These are phyloP conservation scores for Barnettozyma pratensis DNA, from an alignment of 805 yeast species.

Conservation along the genomic window DNA sequence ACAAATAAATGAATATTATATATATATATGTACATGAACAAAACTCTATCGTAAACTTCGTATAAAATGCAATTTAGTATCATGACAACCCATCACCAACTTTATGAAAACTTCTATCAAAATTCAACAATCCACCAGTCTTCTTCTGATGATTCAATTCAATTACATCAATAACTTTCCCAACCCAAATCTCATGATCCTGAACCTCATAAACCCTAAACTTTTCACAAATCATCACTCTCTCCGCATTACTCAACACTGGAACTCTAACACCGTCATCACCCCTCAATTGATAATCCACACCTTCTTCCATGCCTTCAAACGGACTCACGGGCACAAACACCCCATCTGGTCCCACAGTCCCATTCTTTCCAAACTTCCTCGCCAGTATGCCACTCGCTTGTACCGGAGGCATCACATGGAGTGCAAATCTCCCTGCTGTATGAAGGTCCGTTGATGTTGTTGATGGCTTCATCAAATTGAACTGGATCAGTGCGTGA, in stretches of 20 bases:
- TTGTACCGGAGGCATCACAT: constrained; percentile 23
- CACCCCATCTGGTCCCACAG: background rate
- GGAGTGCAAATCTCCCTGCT: constrained; percentile 62
- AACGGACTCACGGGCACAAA: constrained; percentile 42
- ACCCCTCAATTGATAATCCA: constrained; percentile 28
- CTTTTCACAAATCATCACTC: constrained; percentile 58
- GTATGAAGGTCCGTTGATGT: constrained; percentile 65
- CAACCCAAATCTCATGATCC: constrained; percentile 91
- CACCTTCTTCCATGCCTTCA: constrained; percentile 29
- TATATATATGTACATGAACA: no score
- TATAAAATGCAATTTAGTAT: background rate
- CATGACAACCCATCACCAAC: constrained; percentile 24
- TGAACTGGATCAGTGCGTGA: constrained; percentile 75
- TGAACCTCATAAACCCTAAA: constrained; percentile 52
- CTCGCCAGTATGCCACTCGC: constrained; percentile 41
- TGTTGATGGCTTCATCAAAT: constrained; percentile 78
- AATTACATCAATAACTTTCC: constrained; percentile 58
- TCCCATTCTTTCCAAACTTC: constrained; percentile 52
- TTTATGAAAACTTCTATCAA: constrained; percentile 54
- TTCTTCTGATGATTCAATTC: constrained; percentile 26
- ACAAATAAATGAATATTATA: no score
- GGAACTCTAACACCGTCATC: constrained; percentile 34
- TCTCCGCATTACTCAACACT: constrained; percentile 47
- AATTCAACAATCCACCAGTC: constrained; percentile 64
- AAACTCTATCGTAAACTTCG: no score